These are phyloP conservation scores for Centella asiatica DNA, from an alignment of 129 eudicot species.

Conservation along the genomic window DNA sequence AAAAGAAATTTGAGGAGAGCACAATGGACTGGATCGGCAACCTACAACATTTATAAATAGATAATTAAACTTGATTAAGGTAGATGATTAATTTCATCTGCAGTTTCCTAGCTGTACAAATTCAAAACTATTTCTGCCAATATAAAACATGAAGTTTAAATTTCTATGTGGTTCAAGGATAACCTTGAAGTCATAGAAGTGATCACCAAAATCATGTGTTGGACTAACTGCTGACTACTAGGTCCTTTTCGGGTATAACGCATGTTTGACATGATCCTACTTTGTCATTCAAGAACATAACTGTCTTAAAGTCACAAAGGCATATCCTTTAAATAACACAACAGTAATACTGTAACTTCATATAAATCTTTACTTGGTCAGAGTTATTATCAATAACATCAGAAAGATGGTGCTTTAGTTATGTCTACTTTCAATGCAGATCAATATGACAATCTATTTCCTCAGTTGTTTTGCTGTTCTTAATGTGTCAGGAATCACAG, in stretches of 20 bases:
- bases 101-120: not conserved
- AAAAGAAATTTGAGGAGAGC: conserved; percentile 76
- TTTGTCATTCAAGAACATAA: not conserved
- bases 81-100: not conserved
- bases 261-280: not conserved
- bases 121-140: not conserved
- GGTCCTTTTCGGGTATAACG: not conserved
- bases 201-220: not conserved
- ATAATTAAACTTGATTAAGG: not conserved
- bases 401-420: not conserved
- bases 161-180: not conserved
- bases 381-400: not conserved
- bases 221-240: not conserved
- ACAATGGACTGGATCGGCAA: conserved; percentile 72
- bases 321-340: not conserved
- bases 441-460: not conserved
- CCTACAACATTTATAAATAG: conserved; percentile 32
- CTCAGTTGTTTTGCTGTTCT: not conserved
- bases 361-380: not conserved
- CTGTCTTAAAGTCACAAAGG: not conserved
- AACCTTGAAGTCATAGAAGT: not conserved
- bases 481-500: not conserved
- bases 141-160: not conserved
- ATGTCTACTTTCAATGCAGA: not conserved
- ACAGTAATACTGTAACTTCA: not conserved